Evolutionary conservation across 2,329 filamentous ascomycete genomes (phyloP).

Genomic region (Westerdykella aurantiaca): DNA sequence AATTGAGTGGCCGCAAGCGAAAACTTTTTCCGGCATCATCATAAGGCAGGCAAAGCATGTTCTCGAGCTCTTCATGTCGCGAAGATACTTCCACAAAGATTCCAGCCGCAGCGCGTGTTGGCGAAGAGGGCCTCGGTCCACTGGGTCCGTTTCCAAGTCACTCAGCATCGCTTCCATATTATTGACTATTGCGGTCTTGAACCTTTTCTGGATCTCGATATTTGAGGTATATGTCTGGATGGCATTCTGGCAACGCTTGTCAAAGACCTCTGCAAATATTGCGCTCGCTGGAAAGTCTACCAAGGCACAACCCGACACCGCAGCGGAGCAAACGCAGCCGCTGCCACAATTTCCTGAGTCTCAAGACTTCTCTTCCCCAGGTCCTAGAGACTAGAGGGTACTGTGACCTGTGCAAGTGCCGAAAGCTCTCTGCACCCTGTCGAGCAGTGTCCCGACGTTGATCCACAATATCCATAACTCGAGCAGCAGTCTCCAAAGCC

Average conservation of each 20-base stretch:
- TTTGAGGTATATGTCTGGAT: neutral
- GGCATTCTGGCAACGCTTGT: neutral
- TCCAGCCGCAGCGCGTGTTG: constrained; percentile 2
- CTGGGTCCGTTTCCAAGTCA: neutral
- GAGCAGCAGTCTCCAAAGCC: constrained; percentile 13
- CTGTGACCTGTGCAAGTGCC: constrained; percentile 11
- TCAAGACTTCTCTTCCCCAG: too few relatives aligned
- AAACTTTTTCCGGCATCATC: constrained; percentile 22
- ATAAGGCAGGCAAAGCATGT: constrained; percentile 29
- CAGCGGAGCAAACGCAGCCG: too few relatives aligned
- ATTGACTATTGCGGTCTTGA: neutral
- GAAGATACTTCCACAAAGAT: constrained; percentile 1
- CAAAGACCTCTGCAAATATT: neutral
- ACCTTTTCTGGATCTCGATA: neutral
- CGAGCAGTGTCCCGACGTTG: too few relatives aligned
- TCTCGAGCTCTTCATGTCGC: constrained; percentile 12
- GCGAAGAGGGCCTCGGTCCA: constrained; percentile 1
- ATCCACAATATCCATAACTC: constrained; percentile 9
- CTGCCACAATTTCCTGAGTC: too few relatives aligned
- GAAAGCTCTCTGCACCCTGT: constrained; percentile 1
- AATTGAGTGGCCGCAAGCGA: constrained; percentile 32
- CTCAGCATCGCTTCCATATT: neutral
- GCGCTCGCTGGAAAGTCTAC: neutral
- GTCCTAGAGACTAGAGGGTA: constrained; percentile 4
- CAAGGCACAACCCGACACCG: too few relatives aligned